Evolutionary conservation across 2,329 filamentous ascomycete genomes (phyloP), one percentile per base, ranked within the genome.

Genomic region (Mycosphaerella sp.): DNA sequence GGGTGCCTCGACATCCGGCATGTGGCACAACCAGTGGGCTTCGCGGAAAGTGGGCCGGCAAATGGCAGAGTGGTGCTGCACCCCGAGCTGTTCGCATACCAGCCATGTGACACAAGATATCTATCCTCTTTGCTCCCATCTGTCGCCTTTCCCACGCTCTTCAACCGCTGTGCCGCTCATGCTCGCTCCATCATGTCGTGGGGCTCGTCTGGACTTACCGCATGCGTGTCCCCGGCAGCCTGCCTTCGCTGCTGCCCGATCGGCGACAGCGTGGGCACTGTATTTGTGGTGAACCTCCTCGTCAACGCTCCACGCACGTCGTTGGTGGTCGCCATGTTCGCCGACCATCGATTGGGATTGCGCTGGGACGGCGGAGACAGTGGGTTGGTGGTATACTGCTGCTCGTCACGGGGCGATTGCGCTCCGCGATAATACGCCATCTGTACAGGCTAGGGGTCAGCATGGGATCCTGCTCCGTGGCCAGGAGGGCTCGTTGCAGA

Each of bases 241-340:
- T 78, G 78, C 55, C 74, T 70, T 50, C 78, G 70, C 64, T 79
- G 75, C 68, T 81, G 78, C 45, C 78, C 80, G 66, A 78, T 77
- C 55, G 79, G 75, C 48, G 76, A 78, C 68, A 91, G 73, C 77
- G 79, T 90, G 80, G 73, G 89, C 80, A 74, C 88, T 84, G 74
- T 95, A 66, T 77, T 95, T 54, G 91, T 93, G 60, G 92, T 97
- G 74, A 97, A 97, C 69, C 92, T 86, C 67, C 92, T 85, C 73
- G 91, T 89, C 69, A 97, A 78, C 64, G 84, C 84, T 59, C 83
- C 82, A 72, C 91, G 84, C 62, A 81, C 80, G 68, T 95, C 89
- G 71, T 82, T 60, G 76, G 77, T 70, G 84, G 78, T 60, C 8
- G 57, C 58, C 61, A 67, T 66, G 45, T 63, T 61, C 21, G 61